Evolutionary conservation across 2,329 filamentous ascomycete genomes (phyloP), one percentile per base, ranked within the genome.

Genomic region (Ilyonectria robusta): DNA sequence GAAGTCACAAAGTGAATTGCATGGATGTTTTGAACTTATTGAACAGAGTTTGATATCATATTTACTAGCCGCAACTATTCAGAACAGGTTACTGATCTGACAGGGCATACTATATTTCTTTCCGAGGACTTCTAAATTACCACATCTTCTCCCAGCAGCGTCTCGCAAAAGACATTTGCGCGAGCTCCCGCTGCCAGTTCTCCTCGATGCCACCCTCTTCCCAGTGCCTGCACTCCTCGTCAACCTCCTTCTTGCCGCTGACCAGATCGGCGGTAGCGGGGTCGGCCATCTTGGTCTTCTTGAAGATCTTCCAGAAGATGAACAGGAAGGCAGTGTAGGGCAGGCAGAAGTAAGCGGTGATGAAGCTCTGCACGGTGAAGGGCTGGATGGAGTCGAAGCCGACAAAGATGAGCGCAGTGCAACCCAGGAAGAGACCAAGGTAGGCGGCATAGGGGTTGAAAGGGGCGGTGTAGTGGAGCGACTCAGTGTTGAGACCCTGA

Each of bases 191-290:
- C 69, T 74, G 74, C 73, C 83, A 81, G 60, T 84, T 84, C 73
- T 84, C 83, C 67, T 84, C 83, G 35, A 86, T 80, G 5, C 82
- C 82, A 7, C 82, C 82, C 69, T 84, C 81, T 65, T 84, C 82
- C 82, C 82, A 84, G 50, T 81, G 76, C 19, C 78, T 72, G 69
- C 82, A 83, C 76, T 84, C 82, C 68, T 88, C 88, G 60, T 92
- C 91, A 68, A 92, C 88, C 78, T 92, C 91, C 7, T 87, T 87
- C 65, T 93, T 81, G 65, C 91, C 90, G 40, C 87, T 87, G 33
- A 76, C 61, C 17, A 76, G 69, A 19, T 76, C 74, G 26, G 74
- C 74, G 4, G 64, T 74, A 47, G 70, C 60, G 9, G 74, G 60
- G 35, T 68, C 70, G 35, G 66, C 72, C 48, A 76, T 66, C 70